Conservation (phyloP, 768 basidiomycete genomes). For the Podaxis sp. region DNA sequence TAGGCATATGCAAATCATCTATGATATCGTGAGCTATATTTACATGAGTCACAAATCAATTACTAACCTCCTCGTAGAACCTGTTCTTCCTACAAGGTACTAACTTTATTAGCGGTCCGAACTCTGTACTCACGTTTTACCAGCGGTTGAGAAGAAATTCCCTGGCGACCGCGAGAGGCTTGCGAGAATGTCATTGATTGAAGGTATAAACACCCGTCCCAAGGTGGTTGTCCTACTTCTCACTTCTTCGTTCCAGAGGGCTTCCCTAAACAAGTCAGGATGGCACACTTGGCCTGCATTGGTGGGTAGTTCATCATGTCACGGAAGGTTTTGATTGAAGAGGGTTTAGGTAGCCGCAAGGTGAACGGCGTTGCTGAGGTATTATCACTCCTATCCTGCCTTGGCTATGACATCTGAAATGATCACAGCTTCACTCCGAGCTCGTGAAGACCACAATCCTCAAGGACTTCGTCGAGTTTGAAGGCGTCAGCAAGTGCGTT, state of each 20-base stretch:
- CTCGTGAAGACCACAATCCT: conserved; percentile 80
- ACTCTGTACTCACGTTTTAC: background rate
- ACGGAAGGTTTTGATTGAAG: background rate
- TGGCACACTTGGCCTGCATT: conserved; percentile 90
- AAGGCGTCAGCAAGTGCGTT: conserved; percentile 75
- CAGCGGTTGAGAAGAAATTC: conserved; percentile 85
- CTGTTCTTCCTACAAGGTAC: conserved; percentile 70
- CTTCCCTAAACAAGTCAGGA: conserved; percentile 78
- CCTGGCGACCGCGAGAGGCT: conserved; percentile 82
- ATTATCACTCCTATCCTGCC: background rate
- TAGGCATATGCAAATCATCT: conserved; percentile 89
- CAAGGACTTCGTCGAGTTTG: conserved; percentile 93
- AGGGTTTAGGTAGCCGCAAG: conserved; percentile 57
- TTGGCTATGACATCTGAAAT: background rate
- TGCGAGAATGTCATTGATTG: conserved; percentile 86
- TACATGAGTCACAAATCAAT: background rate
- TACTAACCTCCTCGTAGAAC: conserved; percentile 32
- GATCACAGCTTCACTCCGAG: conserved; percentile 71
- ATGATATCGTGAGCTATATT: conserved; percentile 64
- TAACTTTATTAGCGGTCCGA: conserved; percentile 12
- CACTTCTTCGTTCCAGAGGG: conserved; percentile 55
- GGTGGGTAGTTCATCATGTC: conserved; percentile 29
- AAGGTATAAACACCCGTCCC: conserved; percentile 43
- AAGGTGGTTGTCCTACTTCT: background rate
- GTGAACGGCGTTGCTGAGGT: conserved; percentile 97